A percentile compares a stretch with the other conserved stretches of the same genome.
Evolutionary conservation across 1,139 yeast species (phyloP).

Genomic region (Zygosaccharomyces pseudobailii): DNA sequence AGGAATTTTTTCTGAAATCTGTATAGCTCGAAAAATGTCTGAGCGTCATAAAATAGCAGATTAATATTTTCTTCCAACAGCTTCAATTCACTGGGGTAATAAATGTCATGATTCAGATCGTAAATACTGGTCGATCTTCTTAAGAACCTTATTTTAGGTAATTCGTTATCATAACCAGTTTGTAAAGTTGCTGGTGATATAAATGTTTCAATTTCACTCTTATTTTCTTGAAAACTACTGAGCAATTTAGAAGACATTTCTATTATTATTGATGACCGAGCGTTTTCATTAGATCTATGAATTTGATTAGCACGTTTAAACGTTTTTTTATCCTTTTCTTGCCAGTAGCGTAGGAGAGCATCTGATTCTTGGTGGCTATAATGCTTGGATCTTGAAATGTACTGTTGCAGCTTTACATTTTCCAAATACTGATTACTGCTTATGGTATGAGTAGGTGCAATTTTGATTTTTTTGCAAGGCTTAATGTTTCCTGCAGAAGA

Average conservation of each 20-base stretch:
- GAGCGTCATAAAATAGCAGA: conserved; percentile 46
- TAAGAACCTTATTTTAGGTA: conserved; percentile 35
- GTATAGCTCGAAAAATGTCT: conserved; percentile 40
- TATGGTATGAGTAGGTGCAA: not conserved
- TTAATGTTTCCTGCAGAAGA: not conserved
- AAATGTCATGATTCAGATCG: conserved; percentile 44
- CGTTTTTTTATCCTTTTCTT: conserved; percentile 23
- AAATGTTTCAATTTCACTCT: conserved; percentile 20
- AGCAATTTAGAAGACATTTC: conserved; percentile 31
- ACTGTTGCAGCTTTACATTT: conserved; percentile 4
- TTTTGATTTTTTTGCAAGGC: not conserved
- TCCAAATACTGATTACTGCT: not conserved
- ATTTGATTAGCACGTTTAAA: conserved; percentile 49
- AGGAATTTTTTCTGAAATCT: conserved; percentile 29
- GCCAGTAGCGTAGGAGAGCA: conserved; percentile 10
- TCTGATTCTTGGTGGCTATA: conserved; percentile 22
- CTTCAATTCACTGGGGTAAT: conserved; percentile 47
- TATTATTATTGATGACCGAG: conserved; percentile 48
- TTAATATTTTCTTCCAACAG: conserved; percentile 42
- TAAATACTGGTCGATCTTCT: conserved; percentile 39
- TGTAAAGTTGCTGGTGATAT: conserved; percentile 31
- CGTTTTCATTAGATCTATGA: conserved; percentile 46
- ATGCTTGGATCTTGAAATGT: conserved; percentile 11
- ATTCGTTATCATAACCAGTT: conserved; percentile 19
- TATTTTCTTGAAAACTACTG: conserved; percentile 16